A percentile compares a stretch with the other conserved stretches of the same genome.
Evolutionary conservation across 352 stramenopile genomes (phyloP).

Genomic region (Blastocystis sp.): DNA sequence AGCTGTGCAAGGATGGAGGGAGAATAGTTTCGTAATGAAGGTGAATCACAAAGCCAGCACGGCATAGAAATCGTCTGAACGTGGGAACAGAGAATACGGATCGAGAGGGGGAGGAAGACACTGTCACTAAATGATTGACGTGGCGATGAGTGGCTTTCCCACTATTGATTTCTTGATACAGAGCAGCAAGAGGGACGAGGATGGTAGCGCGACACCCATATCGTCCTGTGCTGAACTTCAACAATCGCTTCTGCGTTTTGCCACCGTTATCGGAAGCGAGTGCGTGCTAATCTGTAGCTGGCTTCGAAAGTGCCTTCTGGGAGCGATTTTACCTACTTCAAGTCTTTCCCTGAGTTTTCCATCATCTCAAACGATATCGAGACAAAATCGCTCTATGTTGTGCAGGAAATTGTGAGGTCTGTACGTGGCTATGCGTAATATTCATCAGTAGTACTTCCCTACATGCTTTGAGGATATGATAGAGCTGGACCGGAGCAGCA

Average conservation of each 20-base stretch:
- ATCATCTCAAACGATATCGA: slow-evolving; percentile 19
- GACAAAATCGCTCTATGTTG: background rate
- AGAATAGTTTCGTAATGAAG: too few species aligned
- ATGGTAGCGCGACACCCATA: too few species aligned
- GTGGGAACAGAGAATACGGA: too few species aligned
- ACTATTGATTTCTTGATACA: too few species aligned
- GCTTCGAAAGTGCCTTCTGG: background rate
- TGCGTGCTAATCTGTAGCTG: slow-evolving; percentile 14
- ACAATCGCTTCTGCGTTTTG: background rate
- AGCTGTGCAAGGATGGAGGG: too few species aligned
- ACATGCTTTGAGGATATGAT: slow-evolving; percentile 46
- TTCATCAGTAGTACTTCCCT: slow-evolving; percentile 54
- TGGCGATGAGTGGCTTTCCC: too few species aligned
- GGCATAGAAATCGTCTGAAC: too few species aligned
- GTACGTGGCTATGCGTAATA: background rate
- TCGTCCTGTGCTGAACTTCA: too few species aligned
- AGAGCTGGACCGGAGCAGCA: background rate
- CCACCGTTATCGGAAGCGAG: background rate
- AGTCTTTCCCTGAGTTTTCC: slow-evolving; percentile 69
- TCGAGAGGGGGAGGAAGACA: too few species aligned
- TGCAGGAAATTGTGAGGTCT: slow-evolving; percentile 36
- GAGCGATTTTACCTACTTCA: slow-evolving; percentile 41
- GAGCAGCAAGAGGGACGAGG: too few species aligned
- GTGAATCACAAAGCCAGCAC: too few species aligned
- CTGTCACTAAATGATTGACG: too few species aligned